These are phyloP conservation scores for Mycena citricolor DNA, from an alignment of 1,284 basidiomycete species.

Conservation along the genomic window DNA sequence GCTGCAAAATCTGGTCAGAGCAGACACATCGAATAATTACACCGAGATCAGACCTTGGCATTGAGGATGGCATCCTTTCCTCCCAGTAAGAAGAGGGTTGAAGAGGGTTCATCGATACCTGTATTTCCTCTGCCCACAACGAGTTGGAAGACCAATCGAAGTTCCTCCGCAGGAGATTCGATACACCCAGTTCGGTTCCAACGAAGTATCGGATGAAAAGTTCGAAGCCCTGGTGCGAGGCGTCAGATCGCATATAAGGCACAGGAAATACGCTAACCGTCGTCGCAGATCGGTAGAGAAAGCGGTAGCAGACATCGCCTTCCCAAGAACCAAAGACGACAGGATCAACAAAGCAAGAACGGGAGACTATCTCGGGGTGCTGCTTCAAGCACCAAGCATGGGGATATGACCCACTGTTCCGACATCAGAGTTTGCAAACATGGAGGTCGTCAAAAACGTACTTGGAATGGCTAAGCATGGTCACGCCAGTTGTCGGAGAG, in stretches of 20 bases:
- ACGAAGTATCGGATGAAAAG: constrained; percentile 86
- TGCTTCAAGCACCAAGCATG: constrained; percentile 87
- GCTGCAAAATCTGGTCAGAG: no score
- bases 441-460: constrained; percentile 35
- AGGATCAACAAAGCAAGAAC: constrained; percentile 88
- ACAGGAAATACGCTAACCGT: constrained; percentile 44
- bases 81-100: constrained; percentile 63
- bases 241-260: background rate
- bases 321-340: constrained; percentile 90
- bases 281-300: constrained; percentile 69
- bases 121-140: constrained; percentile 87
- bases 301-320: constrained; percentile 88
- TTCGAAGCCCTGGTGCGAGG: constrained; percentile 59
- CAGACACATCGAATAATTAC: no score
- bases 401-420: constrained; percentile 62
- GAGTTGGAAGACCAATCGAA: constrained; percentile 90
- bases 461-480: constrained; percentile 88
- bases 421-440: constrained; percentile 18
- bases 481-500: constrained; percentile 51
- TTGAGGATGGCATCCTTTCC: constrained; percentile 76
- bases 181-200: constrained; percentile 81
- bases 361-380: constrained; percentile 62
- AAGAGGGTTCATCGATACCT: constrained; percentile 65
- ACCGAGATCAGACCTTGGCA: no score
- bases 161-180: constrained; percentile 80